phyloP scores from a whole-genome alignment of 768 basidiomycete species.

The Leucogyrophana mollusca region DNA sequence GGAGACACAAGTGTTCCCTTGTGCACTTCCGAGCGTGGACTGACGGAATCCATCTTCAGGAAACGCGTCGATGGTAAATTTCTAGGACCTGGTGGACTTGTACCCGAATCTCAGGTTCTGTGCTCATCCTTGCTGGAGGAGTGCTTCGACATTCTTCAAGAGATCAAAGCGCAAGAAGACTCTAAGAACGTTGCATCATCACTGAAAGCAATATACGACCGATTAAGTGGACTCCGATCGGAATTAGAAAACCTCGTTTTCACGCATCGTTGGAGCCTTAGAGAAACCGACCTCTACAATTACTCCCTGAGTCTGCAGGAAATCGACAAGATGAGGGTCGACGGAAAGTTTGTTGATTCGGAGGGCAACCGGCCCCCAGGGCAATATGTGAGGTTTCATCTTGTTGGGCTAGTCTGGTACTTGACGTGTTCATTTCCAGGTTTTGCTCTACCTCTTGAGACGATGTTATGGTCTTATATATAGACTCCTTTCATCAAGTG shows the following conservation, averaged over 20 bases:
- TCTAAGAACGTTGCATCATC: conserved; percentile 83
- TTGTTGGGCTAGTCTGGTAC: background rate
- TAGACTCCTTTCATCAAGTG: conserved; percentile 87
- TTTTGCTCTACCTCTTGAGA: conserved; percentile 86
- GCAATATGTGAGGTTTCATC: conserved; percentile 73
- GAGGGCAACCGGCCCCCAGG: conserved; percentile 91
- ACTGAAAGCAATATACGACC: conserved; percentile 91
- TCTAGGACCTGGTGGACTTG: conserved; percentile 83
- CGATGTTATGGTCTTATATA: conserved; percentile 98
- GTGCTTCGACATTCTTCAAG: conserved; percentile 93
- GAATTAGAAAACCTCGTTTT: conserved; percentile 91
- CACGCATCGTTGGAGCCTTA: conserved; percentile 95
- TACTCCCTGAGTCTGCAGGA: conserved; percentile 92
- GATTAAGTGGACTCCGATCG: conserved; percentile 78
- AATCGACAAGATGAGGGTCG: conserved; percentile 95
- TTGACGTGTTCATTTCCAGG: conserved; percentile 43
- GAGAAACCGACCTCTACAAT: conserved; percentile 93
- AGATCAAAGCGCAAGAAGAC: conserved; percentile 92
- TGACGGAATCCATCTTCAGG: conserved; percentile 37
- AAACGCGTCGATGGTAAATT: conserved; percentile 97
- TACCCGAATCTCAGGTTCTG: conserved; percentile 89
- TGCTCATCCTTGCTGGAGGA: conserved; percentile 93
- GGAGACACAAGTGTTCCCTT: conserved; percentile 14
- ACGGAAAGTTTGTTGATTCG: conserved; percentile 94
- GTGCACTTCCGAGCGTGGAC: background rate